phyloP scores from a whole-genome alignment of 163 green algal species.

The Coccomyxa subellipsoidea region DNA sequence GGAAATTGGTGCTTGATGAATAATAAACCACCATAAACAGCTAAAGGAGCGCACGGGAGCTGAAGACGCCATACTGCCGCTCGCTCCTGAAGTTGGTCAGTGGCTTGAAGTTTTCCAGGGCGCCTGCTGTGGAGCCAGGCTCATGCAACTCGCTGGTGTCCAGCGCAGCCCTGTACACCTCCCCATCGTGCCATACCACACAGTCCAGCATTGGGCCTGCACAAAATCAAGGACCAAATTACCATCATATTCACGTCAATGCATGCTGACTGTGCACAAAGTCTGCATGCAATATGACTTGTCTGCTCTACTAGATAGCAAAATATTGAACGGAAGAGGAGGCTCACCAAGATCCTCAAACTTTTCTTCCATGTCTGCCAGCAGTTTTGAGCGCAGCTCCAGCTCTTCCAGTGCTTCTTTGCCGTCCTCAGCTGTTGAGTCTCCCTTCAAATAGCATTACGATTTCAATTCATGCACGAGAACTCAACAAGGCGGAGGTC shows the following conservation, averaged over 20 bases:
- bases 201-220: constrained; percentile 73
- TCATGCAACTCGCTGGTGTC: constrained; percentile 71
- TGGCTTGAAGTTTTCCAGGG: constrained; percentile 58
- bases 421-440: constrained; percentile 10
- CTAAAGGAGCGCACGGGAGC: neutral
- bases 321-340: neutral
- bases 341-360: constrained; percentile 7
- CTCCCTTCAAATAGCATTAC: neutral
- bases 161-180: constrained; percentile 70
- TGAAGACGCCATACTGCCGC: constrained; percentile 66
- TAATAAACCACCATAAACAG: neutral
- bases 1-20: too few species aligned
- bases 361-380: constrained; percentile 50
- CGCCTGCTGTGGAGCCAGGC: neutral
- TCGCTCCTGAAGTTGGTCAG: constrained; percentile 75
- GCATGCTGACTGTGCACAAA: too few species aligned
- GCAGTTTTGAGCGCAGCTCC: constrained; percentile 62
- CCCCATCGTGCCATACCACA: constrained; percentile 89
- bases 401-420: constrained; percentile 64
- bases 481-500: too few species aligned
- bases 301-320: too few species aligned
- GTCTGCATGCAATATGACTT: too few species aligned
- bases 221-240: neutral
- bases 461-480: neutral
- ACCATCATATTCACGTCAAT: too few species aligned